Evolutionary conservation across 257 asterid genomes (phyloP).

Genomic region (Solanum pennellii): DNA sequence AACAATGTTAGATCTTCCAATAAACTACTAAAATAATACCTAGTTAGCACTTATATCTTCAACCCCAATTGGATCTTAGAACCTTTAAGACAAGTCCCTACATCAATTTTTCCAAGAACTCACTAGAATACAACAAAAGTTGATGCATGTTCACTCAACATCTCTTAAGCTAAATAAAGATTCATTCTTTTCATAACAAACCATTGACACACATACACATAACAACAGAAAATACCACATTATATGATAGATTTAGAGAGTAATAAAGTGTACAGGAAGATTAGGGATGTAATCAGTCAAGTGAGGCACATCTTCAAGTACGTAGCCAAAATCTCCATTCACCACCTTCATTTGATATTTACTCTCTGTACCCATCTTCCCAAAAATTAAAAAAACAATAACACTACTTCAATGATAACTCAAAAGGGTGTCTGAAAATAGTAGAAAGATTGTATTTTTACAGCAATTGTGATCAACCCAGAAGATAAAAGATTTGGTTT

Average conservation of each 20-base stretch:
- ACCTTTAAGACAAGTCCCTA: neutral
- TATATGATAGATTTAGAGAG: neutral
- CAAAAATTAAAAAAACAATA: neutral
- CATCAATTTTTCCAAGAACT: neutral
- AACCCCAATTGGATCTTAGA: neutral
- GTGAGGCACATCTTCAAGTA: slow-evolving; percentile 95
- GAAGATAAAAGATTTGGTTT: neutral
- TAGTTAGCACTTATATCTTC: neutral
- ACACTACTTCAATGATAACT: neutral
- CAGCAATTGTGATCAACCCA: neutral
- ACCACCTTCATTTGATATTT: slow-evolving; percentile 49
- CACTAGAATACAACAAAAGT: neutral
- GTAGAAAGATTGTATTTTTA: neutral
- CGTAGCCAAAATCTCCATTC: slow-evolving; percentile 55
- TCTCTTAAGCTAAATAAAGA: neutral
- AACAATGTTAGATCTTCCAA: neutral
- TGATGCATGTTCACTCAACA: neutral
- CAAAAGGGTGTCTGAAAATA: neutral
- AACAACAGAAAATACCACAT: neutral
- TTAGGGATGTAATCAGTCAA: slow-evolving; percentile 66
- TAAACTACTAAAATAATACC: neutral
- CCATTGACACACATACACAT: neutral
- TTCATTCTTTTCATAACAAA: neutral
- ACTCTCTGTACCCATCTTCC: slow-evolving; percentile 15
- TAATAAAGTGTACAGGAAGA: slow-evolving; percentile 35